Evolutionary conservation across 257 asterid species (phyloP).

Genomic region (Fraxinus pennsylvanica): DNA sequence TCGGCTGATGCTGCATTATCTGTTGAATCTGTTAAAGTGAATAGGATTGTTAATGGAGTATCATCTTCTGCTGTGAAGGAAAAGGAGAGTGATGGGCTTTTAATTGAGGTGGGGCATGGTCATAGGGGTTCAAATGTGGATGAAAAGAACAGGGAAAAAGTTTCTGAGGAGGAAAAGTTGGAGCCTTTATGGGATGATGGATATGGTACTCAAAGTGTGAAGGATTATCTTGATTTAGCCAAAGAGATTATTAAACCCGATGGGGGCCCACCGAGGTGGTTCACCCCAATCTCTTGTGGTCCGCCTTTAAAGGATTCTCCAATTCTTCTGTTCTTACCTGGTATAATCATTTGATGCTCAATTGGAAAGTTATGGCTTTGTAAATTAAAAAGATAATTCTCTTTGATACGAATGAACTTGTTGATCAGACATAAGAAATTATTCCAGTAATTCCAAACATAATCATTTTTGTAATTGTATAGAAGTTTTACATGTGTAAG

Average conservation of each 20-base stretch:
- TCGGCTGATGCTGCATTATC: slow-evolving; percentile 40
- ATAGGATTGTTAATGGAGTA: slow-evolving; percentile 49
- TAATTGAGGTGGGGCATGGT: slow-evolving; percentile 38
- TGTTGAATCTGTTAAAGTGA: slow-evolving; percentile 38
- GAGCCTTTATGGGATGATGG: slow-evolving; percentile 92
- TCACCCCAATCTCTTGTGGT: slow-evolving; percentile 81
- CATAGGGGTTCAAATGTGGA: slow-evolving; percentile 23
- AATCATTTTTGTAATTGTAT: neutral
- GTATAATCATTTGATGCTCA: slow-evolving; percentile 34
- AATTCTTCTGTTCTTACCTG: slow-evolving; percentile 80
- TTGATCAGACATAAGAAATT: neutral
- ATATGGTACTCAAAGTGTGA: slow-evolving; percentile 77
- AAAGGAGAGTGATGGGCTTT: slow-evolving; percentile 33
- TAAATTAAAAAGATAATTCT: neutral
- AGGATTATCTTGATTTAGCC: slow-evolving; percentile 69
- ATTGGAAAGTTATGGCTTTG: neutral
- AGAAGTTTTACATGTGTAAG: neutral
- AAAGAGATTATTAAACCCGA: slow-evolving; percentile 65
- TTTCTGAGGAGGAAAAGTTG: slow-evolving; percentile 41
- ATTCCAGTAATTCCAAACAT: neutral
- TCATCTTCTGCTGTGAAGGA: slow-evolving; percentile 43
- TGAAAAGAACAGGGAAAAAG: slow-evolving; percentile 33
- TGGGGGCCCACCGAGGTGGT: slow-evolving; percentile 95
- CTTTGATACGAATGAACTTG: neutral
- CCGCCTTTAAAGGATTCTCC: slow-evolving; percentile 72